Conservation (phyloP, 805 yeast genomes). For the Candida jianshihensis region DNA sequence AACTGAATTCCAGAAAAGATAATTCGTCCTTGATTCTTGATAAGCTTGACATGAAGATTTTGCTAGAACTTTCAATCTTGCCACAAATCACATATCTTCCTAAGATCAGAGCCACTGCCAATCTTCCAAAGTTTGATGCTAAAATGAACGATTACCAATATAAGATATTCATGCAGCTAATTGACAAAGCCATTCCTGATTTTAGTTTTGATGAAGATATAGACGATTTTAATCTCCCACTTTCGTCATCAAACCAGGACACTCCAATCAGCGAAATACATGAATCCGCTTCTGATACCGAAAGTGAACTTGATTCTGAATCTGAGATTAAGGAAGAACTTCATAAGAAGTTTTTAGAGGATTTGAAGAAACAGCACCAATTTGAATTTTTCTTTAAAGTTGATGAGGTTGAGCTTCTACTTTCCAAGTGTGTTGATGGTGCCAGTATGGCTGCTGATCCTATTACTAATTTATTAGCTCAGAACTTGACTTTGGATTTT, state of each 20-base stretch:
- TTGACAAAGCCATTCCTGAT: constrained; percentile 62
- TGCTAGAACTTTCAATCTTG: constrained; percentile 76
- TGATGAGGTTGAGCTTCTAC: constrained; percentile 50
- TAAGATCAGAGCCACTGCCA: constrained; percentile 64
- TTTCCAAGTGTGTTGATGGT: constrained; percentile 62
- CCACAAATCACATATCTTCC: constrained; percentile 76
- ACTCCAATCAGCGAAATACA: not conserved
- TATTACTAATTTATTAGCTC: constrained; percentile 68
- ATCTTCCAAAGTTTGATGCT: constrained; percentile 64
- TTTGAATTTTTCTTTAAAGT: constrained; percentile 73
- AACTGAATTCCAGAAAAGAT: constrained; percentile 42
- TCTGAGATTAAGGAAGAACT: constrained; percentile 10
- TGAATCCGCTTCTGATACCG: constrained; percentile 4
- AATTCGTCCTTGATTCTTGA: constrained; percentile 58
- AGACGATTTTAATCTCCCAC: constrained; percentile 21
- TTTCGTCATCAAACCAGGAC: not conserved
- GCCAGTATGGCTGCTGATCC: constrained; percentile 54
- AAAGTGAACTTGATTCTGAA: not conserved
- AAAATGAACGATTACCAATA: constrained; percentile 85
- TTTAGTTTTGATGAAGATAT: constrained; percentile 9
- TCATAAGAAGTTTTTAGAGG: constrained; percentile 2
- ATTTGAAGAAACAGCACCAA: constrained; percentile 41
- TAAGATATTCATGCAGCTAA: constrained; percentile 72
- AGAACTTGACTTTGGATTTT: constrained; percentile 52
- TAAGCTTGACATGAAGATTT: constrained; percentile 63